These are phyloP conservation scores for Prunus yedoensis DNA, from an alignment of 331 rosid species.

Conservation along the genomic window DNA sequence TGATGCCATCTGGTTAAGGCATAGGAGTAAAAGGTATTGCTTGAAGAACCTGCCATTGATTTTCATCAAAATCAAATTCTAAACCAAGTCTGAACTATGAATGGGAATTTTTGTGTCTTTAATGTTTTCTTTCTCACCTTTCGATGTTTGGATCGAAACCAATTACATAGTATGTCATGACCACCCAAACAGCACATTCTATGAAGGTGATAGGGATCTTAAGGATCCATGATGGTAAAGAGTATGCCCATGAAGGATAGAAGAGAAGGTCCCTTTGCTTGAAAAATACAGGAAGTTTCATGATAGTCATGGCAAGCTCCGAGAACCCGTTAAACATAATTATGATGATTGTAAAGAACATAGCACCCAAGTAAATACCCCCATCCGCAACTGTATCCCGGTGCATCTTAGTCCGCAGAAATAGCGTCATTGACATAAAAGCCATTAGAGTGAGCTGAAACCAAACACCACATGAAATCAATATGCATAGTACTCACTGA, in stretches of 20 bases:
- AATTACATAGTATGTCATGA: constrained; percentile 36
- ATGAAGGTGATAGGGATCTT: constrained; percentile 39
- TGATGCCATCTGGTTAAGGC: constrained; percentile 41
- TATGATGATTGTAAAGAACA: constrained; percentile 34
- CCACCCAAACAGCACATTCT: constrained; percentile 44
- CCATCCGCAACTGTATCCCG: constrained; percentile 31
- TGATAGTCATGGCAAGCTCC: constrained; percentile 42
- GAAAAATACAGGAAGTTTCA: constrained; percentile 52
- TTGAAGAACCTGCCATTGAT: constrained; percentile 34
- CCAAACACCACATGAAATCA: constrained; percentile 6
- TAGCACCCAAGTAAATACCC: constrained; percentile 34
- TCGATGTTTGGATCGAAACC: constrained; percentile 39
- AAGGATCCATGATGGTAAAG: constrained; percentile 42
- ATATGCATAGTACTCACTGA: background rate
- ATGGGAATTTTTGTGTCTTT: background rate
- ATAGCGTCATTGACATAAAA: constrained; percentile 32
- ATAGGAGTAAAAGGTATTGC: constrained; percentile 37
- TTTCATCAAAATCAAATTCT: constrained; percentile 1
- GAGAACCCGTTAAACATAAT: constrained; percentile 48
- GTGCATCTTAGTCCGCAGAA: constrained; percentile 42
- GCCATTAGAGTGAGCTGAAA: constrained; percentile 30
- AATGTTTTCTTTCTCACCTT: constrained; percentile 30
- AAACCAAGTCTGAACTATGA: background rate
- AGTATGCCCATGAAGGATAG: constrained; percentile 50
- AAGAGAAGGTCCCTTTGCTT: constrained; percentile 56